Conservation (phyloP, 257 asterid genomes). For the Nyctanthes arbortristis region DNA sequence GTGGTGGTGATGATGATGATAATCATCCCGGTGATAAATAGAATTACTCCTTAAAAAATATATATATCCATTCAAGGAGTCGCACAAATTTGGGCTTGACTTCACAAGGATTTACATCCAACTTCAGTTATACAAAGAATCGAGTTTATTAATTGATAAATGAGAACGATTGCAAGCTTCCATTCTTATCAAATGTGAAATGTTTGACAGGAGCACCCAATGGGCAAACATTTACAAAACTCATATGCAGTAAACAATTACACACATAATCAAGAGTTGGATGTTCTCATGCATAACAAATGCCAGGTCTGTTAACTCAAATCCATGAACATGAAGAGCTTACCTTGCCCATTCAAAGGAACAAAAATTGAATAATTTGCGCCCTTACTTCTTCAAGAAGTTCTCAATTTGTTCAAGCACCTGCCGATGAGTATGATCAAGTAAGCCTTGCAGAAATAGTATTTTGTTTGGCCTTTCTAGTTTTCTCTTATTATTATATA, state of each 20-base stretch:
- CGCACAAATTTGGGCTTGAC: too few species aligned
- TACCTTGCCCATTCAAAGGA: neutral
- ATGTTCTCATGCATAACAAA: neutral
- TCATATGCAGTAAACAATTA: neutral
- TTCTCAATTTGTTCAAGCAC: conserved; percentile 59
- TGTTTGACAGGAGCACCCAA: neutral
- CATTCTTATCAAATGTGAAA: neutral
- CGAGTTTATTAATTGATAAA: neutral
- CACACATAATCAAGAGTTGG: neutral
- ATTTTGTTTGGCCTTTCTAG: too few species aligned
- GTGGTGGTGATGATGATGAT: too few species aligned
- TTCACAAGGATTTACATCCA: too few species aligned
- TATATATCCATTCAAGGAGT: too few species aligned
- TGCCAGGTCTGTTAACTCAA: neutral
- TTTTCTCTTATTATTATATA: too few species aligned
- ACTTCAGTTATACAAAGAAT: too few species aligned
- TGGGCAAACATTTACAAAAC: neutral
- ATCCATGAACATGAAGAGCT: neutral
- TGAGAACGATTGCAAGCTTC: neutral
- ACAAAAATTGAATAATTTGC: neutral
- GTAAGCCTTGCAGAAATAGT: conserved; percentile 12
- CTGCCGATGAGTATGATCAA: conserved; percentile 34
- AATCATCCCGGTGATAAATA: too few species aligned
- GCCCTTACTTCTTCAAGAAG: conserved; percentile 44
- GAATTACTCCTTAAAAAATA: too few species aligned